Percentiles rank a stretch among this genome's conserved stretches.
These are phyloP conservation scores for Camptophora hylomeconis DNA, from an alignment of 2,329 filamentous ascomycete species.

Conservation along the genomic window DNA sequence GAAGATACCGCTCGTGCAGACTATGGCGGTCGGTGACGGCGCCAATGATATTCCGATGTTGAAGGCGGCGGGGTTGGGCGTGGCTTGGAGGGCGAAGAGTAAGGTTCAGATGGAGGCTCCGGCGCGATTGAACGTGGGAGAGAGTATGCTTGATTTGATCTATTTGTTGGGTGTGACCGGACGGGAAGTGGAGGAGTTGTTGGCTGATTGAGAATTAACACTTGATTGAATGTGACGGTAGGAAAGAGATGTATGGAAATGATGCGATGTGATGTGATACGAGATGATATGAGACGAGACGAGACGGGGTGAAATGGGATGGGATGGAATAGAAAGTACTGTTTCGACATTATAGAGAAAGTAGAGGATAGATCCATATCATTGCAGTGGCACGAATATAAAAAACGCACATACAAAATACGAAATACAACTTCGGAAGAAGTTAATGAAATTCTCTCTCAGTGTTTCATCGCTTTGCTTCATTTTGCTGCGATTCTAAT, in stretches of 20 bases:
- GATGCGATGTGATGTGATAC: too few relatives aligned
- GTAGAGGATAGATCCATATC: too few relatives aligned
- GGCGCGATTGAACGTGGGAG: slow-evolving; percentile 41
- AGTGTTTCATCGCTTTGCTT: too few relatives aligned
- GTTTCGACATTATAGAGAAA: too few relatives aligned
- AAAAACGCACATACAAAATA: slow-evolving; percentile 1
- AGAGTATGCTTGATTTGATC: slow-evolving; percentile 44
- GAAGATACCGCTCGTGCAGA: slow-evolving; percentile 40
- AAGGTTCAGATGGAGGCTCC: slow-evolving; percentile 51
- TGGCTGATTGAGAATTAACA: slow-evolving; percentile 18
- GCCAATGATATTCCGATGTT: slow-evolving; percentile 56
- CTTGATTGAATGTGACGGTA: slow-evolving; percentile 1
- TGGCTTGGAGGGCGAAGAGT: slow-evolving; percentile 52
- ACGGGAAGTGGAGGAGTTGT: slow-evolving; percentile 36
- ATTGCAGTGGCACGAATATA: neutral
- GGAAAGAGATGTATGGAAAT: neutral
- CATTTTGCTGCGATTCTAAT: too few relatives aligned
- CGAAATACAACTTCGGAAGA: too few relatives aligned
- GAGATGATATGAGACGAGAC: too few relatives aligned
- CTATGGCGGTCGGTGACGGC: slow-evolving; percentile 49
- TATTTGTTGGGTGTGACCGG: slow-evolving; percentile 43
- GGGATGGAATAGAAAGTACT: too few relatives aligned
- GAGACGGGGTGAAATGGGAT: too few relatives aligned
- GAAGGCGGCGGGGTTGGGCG: slow-evolving; percentile 45
- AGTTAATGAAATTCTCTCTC: too few relatives aligned